Evolutionary conservation across 2,329 filamentous ascomycete species (phyloP).

Genomic region (Macrophomina pseudophaseolina): DNA sequence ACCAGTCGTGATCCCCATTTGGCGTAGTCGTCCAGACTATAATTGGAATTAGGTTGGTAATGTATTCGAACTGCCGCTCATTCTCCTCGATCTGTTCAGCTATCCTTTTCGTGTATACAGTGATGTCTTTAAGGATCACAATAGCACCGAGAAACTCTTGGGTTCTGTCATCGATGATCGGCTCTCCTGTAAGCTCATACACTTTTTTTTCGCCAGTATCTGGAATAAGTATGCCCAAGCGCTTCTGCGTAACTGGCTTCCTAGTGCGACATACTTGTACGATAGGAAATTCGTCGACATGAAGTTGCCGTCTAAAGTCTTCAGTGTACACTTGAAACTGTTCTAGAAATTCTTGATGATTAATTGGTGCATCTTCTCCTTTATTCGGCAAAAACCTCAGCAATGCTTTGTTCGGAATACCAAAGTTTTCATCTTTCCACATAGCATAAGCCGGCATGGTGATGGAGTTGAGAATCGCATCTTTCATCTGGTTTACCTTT

Average conservation of each 20-base stretch:
- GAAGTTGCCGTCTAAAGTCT: conserved; percentile 66
- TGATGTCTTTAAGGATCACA: conserved; percentile 74
- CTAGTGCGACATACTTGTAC: conserved; percentile 66
- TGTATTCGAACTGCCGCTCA: conserved; percentile 74
- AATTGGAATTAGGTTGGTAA: conserved; percentile 67
- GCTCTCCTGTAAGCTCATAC: conserved; percentile 71
- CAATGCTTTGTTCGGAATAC: conserved; percentile 72
- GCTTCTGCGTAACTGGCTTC: conserved; percentile 62
- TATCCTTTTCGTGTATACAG: conserved; percentile 71
- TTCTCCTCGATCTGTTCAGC: conserved; percentile 71
- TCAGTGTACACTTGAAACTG: conserved; percentile 68
- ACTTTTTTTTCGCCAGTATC: conserved; percentile 59
- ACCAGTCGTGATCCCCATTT: conserved; percentile 73
- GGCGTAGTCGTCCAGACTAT: conserved; percentile 75
- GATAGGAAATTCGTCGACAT: conserved; percentile 69
- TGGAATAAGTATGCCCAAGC: conserved; percentile 68
- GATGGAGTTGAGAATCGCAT: conserved; percentile 76
- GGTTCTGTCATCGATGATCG: conserved; percentile 68
- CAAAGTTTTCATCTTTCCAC: conserved; percentile 80
- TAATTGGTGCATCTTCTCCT: conserved; percentile 41
- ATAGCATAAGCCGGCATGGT: conserved; percentile 76
- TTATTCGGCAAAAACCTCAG: conserved; percentile 48
- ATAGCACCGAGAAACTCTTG: conserved; percentile 77
- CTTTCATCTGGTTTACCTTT: conserved; percentile 76
- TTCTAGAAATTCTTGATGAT: conserved; percentile 59